Evolutionary conservation across 768 basidiomycete species (phyloP).

Genomic region (Dictyophora rubrovolvata): DNA sequence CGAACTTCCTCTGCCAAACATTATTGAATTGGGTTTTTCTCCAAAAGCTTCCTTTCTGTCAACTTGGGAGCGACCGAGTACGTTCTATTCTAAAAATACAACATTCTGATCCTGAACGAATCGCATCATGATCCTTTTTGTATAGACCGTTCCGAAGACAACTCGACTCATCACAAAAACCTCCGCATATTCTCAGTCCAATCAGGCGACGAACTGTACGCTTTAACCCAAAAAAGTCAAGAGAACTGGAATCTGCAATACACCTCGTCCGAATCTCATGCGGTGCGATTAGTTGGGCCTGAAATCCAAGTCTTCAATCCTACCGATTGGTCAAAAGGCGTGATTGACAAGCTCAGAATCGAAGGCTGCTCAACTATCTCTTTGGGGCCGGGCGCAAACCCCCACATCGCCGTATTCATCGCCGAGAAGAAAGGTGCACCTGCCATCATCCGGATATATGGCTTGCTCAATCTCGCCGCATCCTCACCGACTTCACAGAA

Average conservation of each 20-base stretch:
- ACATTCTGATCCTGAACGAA: not conserved
- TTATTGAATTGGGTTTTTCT: conserved; percentile 83
- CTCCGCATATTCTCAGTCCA: conserved; percentile 81
- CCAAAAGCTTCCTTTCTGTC: conserved; percentile 89
- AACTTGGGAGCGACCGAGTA: conserved; percentile 88
- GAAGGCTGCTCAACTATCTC: conserved; percentile 73
- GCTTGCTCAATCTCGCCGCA: conserved; percentile 45
- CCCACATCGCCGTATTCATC: conserved; percentile 84
- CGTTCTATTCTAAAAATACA: conserved; percentile 14
- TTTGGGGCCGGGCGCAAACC: conserved; percentile 77
- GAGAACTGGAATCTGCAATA: conserved; percentile 91
- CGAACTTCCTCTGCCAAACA: conserved; percentile 63
- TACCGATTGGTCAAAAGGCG: conserved; percentile 67
- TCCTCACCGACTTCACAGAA: conserved; percentile 73
- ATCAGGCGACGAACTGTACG: conserved; percentile 76
- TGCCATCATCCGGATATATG: conserved; percentile 77
- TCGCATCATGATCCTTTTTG: not conserved
- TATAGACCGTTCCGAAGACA: conserved; percentile 78
- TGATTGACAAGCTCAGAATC: conserved; percentile 71
- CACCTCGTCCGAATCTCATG: conserved; percentile 82
- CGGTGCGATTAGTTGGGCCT: conserved; percentile 64
- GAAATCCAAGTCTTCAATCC: conserved; percentile 83
- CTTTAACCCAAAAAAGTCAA: conserved; percentile 83
- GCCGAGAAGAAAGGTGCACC: conserved; percentile 96
- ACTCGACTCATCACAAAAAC: conserved; percentile 81